Base-by-base conservation (phyloP, 148 eudicot species). In the Silene latifolia region DNA sequence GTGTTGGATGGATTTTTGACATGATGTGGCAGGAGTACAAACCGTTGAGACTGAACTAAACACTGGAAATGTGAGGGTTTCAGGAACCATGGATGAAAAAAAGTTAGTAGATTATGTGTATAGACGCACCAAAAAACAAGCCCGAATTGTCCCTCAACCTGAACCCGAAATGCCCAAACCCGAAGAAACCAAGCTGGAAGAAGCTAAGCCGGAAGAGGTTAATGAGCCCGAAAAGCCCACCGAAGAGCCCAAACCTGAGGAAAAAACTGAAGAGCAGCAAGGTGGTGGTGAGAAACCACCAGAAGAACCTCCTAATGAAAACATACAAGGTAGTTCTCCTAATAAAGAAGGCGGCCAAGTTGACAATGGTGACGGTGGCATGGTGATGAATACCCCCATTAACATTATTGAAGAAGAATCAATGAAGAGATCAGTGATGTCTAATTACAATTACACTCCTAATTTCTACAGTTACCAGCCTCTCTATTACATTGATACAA, bases 41-140 rank as follows among this genome's bases (percentile, higher is more conserved):
- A 85, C 84, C 21, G 99, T 83, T 0, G 90, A 88, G 67, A 95
- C 97, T 0, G 94, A 95, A 57, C 70, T 89, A 57, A 86, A 86
- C 68, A 79, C 83, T 54, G 85, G 92, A 14, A 95, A 95, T 75
- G 96, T 95, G 3, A 90, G 69, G 23, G 99, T 92, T 8, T 92
- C 94, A 0, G 99, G 99, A 3, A 95, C 92, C 4, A 90, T 95
- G 92, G 92, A 95, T 62, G 91, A 88, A 17, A 76, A 87, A 27
- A 78, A 77, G 76, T 81, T 95, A 3, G 97, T 90, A 0, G 96
- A 89, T 17, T 95, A 95, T 47, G 94, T 95, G 3, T 92, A 95
- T 73, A 79, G 92, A 67, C 87, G 88, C 5, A 95, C 99, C 51
- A 95, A 87, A 75, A 95, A 95, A 77, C 90, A 89, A 74, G 99